A percentile compares a stretch with the other conserved stretches of the same genome.
Conservation (phyloP, 1,139 yeast genomes). For the Yamadazyma taylorii region DNA sequence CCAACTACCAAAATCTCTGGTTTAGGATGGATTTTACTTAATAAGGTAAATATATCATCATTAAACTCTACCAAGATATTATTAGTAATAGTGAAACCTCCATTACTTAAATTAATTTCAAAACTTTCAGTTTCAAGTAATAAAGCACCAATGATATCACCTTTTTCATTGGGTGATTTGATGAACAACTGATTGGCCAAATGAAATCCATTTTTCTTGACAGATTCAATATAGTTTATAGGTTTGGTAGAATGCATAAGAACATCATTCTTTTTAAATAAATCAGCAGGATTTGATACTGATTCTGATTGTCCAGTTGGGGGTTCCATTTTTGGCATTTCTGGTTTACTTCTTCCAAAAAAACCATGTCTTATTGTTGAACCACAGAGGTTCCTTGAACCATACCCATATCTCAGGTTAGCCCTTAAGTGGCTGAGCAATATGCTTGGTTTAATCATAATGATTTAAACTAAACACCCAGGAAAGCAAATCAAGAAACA, state of each 20-base stretch:
- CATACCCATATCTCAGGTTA: too few relatives aligned
- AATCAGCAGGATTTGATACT: conserved; percentile 46
- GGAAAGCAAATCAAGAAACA: too few relatives aligned
- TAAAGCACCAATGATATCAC: conserved; percentile 53
- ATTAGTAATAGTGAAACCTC: conserved; percentile 37
- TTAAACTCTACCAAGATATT: conserved; percentile 47
- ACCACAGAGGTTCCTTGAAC: background rate
- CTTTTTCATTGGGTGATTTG: conserved; percentile 47
- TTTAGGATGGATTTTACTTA: conserved; percentile 65
- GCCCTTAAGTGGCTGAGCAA: too few relatives aligned
- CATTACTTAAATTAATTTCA: conserved; percentile 51
- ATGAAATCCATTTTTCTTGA: conserved; percentile 41
- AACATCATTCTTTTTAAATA: conserved; percentile 46
- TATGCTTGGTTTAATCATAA: too few relatives aligned
- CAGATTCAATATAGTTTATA: conserved; percentile 44
- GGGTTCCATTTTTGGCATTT: conserved; percentile 24
- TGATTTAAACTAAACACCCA: too few relatives aligned
- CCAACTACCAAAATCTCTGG: conserved; percentile 79
- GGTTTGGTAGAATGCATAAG: conserved; percentile 46
- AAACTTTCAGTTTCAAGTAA: conserved; percentile 63
- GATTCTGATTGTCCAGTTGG: conserved; percentile 42
- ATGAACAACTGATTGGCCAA: conserved; percentile 37
- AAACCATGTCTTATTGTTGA: conserved; percentile 8
- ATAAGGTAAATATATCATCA: conserved; percentile 44
- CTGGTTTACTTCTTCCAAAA: conserved; percentile 34